Percentiles rank a stretch among this genome's conserved stretches.
Conservation (phyloP, 1,139 yeast genomes). For the Geotrichum aggregatum region DNA sequence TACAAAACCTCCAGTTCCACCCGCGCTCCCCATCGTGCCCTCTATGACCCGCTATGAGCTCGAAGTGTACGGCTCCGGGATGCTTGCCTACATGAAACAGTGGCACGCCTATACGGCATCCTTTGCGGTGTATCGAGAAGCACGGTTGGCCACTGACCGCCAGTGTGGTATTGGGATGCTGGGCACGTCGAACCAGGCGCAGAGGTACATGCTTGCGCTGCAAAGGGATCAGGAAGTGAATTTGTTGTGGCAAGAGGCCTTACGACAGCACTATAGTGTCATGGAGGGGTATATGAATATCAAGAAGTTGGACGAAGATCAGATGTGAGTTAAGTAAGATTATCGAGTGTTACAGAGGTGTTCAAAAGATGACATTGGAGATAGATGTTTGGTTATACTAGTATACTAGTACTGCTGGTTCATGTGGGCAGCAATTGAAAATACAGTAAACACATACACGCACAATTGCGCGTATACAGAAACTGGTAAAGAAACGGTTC, state of each 20-base stretch:
- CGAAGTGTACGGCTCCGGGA: constrained; percentile 21
- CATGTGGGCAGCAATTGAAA: too few relatives aligned
- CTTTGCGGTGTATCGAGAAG: constrained; percentile 31
- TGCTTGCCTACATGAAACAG: constrained; percentile 28
- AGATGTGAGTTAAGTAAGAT: background rate
- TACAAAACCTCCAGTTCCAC: constrained; percentile 20
- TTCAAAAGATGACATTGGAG: too few relatives aligned
- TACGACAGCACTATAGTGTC: constrained; percentile 27
- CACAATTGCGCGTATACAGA: too few relatives aligned
- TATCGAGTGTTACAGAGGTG: too few relatives aligned
- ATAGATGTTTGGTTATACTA: too few relatives aligned
- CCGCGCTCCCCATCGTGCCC: constrained; percentile 4
- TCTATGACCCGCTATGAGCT: constrained; percentile 13
- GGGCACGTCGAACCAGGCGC: constrained; percentile 24
- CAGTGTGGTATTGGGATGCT: constrained; percentile 26
- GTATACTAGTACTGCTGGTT: too few relatives aligned
- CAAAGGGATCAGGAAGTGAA: constrained; percentile 33
- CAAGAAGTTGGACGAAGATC: constrained; percentile 11
- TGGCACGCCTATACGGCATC: constrained; percentile 31
- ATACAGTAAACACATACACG: too few relatives aligned
- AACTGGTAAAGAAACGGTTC: too few relatives aligned
- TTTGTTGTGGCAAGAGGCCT: constrained; percentile 31
- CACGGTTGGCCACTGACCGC: constrained; percentile 33
- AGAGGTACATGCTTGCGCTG: constrained; percentile 32
- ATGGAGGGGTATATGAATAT: constrained; percentile 26